phyloP scores from a whole-genome alignment of 306 rosid genomes.

The Mimosa bimucronata region DNA sequence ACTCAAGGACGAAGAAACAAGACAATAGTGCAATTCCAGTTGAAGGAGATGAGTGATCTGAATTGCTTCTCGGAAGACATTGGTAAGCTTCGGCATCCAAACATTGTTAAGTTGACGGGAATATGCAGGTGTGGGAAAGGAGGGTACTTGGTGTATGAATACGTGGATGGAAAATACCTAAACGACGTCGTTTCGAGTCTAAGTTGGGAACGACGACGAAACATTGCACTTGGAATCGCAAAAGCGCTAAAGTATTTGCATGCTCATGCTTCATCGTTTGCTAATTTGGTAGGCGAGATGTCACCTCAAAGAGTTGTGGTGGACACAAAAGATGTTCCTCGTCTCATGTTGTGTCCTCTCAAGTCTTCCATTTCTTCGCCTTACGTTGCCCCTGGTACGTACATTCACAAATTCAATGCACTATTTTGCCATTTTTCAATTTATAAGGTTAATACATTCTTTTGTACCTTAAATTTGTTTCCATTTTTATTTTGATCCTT shows the following conservation, averaged over 20 bases:
- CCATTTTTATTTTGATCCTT: no score
- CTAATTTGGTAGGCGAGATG: slow-evolving; percentile 41
- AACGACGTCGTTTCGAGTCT: slow-evolving; percentile 40
- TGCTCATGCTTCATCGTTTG: slow-evolving; percentile 35
- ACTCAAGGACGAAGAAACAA: slow-evolving; percentile 26
- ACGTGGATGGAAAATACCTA: slow-evolving; percentile 40
- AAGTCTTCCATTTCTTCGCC: slow-evolving; percentile 48
- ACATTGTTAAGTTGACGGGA: slow-evolving; percentile 51
- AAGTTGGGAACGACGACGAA: slow-evolving; percentile 61
- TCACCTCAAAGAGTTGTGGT: slow-evolving; percentile 54
- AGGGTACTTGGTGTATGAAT: slow-evolving; percentile 51
- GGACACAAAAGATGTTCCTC: slow-evolving; percentile 51
- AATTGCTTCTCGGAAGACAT: slow-evolving; percentile 47
- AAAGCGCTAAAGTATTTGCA: slow-evolving; percentile 54
- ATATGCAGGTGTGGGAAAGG: slow-evolving; percentile 51
- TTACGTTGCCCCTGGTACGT: slow-evolving; percentile 58
- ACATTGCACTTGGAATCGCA: slow-evolving; percentile 51
- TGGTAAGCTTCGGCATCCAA: slow-evolving; percentile 55
- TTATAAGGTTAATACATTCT: no score
- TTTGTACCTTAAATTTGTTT: no score
- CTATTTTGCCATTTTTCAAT: not conserved
- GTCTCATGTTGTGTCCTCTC: slow-evolving; percentile 46
- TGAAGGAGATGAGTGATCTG: slow-evolving; percentile 39
- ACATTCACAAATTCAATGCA: not conserved
- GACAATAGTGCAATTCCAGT: slow-evolving; percentile 38